Evolutionary conservation across 1,139 yeast species (phyloP).

Genomic region (Sugiyamaella xylanicola): DNA sequence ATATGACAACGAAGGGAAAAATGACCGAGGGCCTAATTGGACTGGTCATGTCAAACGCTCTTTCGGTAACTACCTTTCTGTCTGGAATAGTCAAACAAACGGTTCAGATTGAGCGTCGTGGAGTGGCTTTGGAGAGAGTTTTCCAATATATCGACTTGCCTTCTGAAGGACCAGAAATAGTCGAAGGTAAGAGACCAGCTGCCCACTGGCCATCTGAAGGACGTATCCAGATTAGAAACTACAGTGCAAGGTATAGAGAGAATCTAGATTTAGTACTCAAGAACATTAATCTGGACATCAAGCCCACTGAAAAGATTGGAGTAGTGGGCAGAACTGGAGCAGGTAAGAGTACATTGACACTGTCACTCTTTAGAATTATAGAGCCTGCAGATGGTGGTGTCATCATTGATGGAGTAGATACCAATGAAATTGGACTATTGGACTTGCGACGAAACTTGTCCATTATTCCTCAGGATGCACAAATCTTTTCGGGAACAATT

Average conservation of each 20-base stretch:
- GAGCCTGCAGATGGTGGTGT: slow-evolving; percentile 62
- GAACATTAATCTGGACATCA: slow-evolving; percentile 52
- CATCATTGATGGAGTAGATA: slow-evolving; percentile 58
- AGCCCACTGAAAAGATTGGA: slow-evolving; percentile 69
- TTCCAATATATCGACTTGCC: slow-evolving; percentile 61
- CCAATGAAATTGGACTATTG: slow-evolving; percentile 54
- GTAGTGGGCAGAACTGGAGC: slow-evolving; percentile 86
- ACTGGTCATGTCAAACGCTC: slow-evolving; percentile 67
- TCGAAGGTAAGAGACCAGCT: slow-evolving; percentile 41
- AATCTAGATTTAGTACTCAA: slow-evolving; percentile 58
- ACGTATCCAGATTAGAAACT: slow-evolving; percentile 53
- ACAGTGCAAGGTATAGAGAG: slow-evolving; percentile 62
- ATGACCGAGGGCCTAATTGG: slow-evolving; percentile 71
- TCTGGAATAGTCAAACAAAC: slow-evolving; percentile 63
- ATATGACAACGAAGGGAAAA: slow-evolving; percentile 46
- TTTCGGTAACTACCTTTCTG: slow-evolving; percentile 61
- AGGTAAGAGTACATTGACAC: slow-evolving; percentile 70
- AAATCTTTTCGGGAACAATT: slow-evolving; percentile 62
- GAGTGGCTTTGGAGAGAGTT: slow-evolving; percentile 59
- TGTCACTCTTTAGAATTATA: slow-evolving; percentile 70
- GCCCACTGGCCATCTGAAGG: slow-evolving; percentile 46
- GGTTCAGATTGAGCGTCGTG: slow-evolving; percentile 71
- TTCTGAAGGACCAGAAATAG: slow-evolving; percentile 53
- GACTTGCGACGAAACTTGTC: slow-evolving; percentile 60
- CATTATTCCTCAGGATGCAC: slow-evolving; percentile 76